Conservation (phyloP, 345 rosid species). For the Geranium rotundifolium region DNA sequence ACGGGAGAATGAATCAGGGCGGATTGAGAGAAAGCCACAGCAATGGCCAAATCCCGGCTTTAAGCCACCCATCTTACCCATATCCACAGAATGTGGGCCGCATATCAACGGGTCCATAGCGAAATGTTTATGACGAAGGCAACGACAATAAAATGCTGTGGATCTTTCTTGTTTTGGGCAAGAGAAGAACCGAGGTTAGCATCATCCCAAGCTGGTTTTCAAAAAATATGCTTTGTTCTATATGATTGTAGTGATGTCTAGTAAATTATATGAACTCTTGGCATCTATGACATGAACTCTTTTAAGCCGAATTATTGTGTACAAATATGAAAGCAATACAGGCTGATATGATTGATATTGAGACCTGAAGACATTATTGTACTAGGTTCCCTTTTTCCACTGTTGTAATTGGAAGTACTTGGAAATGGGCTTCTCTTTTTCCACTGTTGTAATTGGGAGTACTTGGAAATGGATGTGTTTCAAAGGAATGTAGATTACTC, state of each 20-base stretch:
- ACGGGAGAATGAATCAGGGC: slow-evolving; percentile 41
- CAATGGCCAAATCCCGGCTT: slow-evolving; percentile 41
- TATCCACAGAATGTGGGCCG: slow-evolving; percentile 70
- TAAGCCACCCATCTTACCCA: slow-evolving; percentile 52
- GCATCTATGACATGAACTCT: slow-evolving; percentile 9
- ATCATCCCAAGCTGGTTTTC: not conserved
- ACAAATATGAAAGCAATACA: slow-evolving; percentile 19
- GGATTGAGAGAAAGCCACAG: slow-evolving; percentile 39
- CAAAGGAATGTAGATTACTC: no score
- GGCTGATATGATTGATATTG: no score
- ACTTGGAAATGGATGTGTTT: no score
- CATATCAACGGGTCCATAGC: slow-evolving; percentile 62
- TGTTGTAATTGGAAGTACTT: not conserved
- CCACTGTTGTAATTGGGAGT: no score
- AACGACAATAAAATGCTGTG: slow-evolving; percentile 13
- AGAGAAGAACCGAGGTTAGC: not conserved
- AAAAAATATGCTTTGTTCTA: slow-evolving; percentile 11
- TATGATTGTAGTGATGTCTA: slow-evolving; percentile 5
- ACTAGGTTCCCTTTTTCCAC: not conserved
- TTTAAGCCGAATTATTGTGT: slow-evolving; percentile 16
- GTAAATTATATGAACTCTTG: not conserved
- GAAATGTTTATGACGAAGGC: not conserved
- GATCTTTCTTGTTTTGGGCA: slow-evolving; percentile 4
- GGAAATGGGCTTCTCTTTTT: no score
- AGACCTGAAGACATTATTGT: not conserved